Evolutionary conservation across 2,329 filamentous ascomycete genomes (phyloP), one percentile per base, ranked within the genome.

Genomic region (Colletotrichum kahawae): DNA sequence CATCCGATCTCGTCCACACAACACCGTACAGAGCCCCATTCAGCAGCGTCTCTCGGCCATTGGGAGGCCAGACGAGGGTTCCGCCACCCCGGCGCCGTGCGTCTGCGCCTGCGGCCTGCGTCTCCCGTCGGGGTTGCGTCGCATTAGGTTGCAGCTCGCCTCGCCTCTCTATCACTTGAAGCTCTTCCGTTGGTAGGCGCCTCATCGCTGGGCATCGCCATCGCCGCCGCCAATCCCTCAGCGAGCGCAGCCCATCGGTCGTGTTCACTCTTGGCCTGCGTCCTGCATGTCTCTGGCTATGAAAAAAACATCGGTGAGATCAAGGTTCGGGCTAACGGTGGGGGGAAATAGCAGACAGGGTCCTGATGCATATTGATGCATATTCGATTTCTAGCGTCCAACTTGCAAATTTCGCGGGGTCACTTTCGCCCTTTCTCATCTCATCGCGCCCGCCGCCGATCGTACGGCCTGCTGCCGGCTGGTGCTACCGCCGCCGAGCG

Each of bases 61-160:
- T 71, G 54, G 62, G 31, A 24, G 36, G 34, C 21, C 27, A 62
- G 36, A 74, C 29, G 59, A 66, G 5, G 29, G 14, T 38, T 51
- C 57, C 66, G 10, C 71, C 29, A 33, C 36, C n/a, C 48, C 68
- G 68, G 62, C 62, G 38, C 54, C 24, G 54, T 62, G 68, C 72
- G 18, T 43, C 51, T 59, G 71, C 54, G 34, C 27, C 60, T 66
- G 71, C 67, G 64, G 64, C 51, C 27, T 70, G 43, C 43, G 54
- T 14, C 36, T 65, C 27, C 27, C 59, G 57, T 65, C 33, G 57
- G 24, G 36, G 60, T 71, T 62, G 68, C 54, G 68, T 72, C n/a
- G 68, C 68, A 75, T 67, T 51, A 51, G 43, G 0, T 51, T 67
- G 71, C 67, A 74, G 62, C 33, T 75, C 62, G 72, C 68, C 72